Conservation (phyloP, 1,284 basidiomycete genomes). For the Bondarzewia mesenterica region DNA sequence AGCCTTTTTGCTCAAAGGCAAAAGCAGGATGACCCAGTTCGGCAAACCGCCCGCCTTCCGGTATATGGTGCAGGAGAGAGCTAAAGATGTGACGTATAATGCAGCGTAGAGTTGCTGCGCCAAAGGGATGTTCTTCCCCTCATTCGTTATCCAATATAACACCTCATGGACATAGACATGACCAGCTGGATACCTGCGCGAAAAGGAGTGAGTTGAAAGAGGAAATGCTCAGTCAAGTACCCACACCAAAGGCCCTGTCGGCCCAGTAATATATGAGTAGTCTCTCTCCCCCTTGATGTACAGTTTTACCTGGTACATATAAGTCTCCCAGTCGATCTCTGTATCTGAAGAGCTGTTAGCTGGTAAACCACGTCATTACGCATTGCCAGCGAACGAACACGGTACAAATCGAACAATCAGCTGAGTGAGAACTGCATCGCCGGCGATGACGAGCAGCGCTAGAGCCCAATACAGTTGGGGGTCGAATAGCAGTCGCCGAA, state of each 20-base stretch:
- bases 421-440: conserved; percentile 68
- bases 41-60: conserved; percentile 54
- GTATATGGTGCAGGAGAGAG: conserved; percentile 66
- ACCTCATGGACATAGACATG: conserved; percentile 81
- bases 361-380: neutral
- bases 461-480: conserved; percentile 59
- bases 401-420: conserved; percentile 74
- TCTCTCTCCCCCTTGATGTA: conserved; percentile 81
- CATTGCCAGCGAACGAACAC: conserved; percentile 44
- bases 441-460: conserved; percentile 54
- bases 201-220: conserved; percentile 4
- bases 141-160: conserved; percentile 61
- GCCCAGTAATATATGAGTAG: conserved; percentile 82
- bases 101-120: conserved; percentile 77
- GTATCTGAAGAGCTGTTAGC: conserved; percentile 56
- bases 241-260: conserved; percentile 91
- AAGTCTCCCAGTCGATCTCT: conserved; percentile 98
- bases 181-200: conserved; percentile 83
- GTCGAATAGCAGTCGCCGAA: conserved; percentile 42
- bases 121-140: conserved; percentile 51
- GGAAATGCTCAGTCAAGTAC: conserved; percentile 10
- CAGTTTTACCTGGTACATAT: conserved; percentile 79
- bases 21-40: conserved; percentile 71
- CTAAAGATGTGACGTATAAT: conserved; percentile 64
- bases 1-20: conserved; percentile 88